Evolutionary conservation across 345 rosid genomes (phyloP).

Genomic region (Pugionium cornutum): DNA sequence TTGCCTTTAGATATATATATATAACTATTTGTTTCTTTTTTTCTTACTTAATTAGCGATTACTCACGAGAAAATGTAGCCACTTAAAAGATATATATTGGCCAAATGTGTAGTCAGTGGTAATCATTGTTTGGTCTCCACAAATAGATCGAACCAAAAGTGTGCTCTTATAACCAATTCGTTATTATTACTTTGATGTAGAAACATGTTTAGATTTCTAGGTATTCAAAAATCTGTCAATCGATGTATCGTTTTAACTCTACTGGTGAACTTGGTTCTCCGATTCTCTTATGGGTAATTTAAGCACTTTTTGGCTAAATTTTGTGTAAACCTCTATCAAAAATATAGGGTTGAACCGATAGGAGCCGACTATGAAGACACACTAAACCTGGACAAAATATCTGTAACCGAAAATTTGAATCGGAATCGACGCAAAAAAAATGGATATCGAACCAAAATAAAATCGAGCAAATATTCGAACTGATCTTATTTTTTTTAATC

Average conservation of each 20-base stretch:
- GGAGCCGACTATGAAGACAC: too few species aligned
- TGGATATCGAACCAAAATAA: too few species aligned
- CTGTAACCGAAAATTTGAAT: too few species aligned
- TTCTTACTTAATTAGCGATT: background rate
- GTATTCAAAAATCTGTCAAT: constrained; percentile 12
- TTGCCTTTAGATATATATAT: too few species aligned
- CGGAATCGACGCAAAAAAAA: too few species aligned
- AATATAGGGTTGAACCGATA: too few species aligned
- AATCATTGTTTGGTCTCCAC: background rate
- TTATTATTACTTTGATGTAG: background rate
- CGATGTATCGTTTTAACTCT: background rate
- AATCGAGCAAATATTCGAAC: too few species aligned
- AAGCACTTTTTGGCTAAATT: too few species aligned
- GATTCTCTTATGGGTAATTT: background rate
- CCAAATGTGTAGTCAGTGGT: background rate
- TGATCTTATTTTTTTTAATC: too few species aligned
- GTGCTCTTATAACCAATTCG: background rate
- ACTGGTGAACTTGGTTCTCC: background rate
- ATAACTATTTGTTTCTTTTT: background rate
- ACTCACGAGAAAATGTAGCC: constrained; percentile 3
- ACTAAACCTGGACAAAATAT: too few species aligned
- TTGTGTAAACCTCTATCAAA: too few species aligned
- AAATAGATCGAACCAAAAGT: background rate
- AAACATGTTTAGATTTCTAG: background rate
- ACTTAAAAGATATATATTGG: background rate